phyloP scores from a whole-genome alignment of 768 basidiomycete genomes.

The Leccinum rimulosum region DNA sequence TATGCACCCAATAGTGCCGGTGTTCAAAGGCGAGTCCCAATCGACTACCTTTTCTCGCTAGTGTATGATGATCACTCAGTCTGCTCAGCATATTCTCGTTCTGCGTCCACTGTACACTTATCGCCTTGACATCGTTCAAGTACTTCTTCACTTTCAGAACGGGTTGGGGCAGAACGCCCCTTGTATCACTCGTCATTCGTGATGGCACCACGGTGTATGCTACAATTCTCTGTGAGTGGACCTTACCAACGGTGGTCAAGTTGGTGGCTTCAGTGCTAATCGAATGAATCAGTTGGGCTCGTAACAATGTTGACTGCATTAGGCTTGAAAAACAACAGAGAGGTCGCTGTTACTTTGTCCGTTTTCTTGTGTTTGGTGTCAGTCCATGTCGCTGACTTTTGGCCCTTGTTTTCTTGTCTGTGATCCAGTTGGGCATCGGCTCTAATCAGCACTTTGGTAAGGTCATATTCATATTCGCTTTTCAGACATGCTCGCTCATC shows the following conservation, averaged over 20 bases:
- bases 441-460: slow-evolving; percentile 14
- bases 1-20: neutral
- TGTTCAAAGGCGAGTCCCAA: slow-evolving; percentile 12
- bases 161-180: slow-evolving; percentile 19
- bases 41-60: neutral
- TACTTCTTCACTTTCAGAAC: slow-evolving; percentile 13
- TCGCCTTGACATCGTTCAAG: slow-evolving; percentile 19
- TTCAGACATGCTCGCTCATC: neutral
- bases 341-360: slow-evolving; percentile 8
- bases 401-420: neutral
- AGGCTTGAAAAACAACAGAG: neutral
- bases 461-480: neutral
- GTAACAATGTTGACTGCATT: neutral
- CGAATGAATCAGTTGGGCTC: neutral
- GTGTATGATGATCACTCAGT: neutral
- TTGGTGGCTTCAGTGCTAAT: neutral
- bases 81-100: slow-evolving; percentile 15
- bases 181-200: slow-evolving; percentile 22
- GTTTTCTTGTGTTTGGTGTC: neutral
- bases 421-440: slow-evolving; percentile 15
- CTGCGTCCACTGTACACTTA: slow-evolving; percentile 13
- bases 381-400: slow-evolving; percentile 3
- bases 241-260: neutral
- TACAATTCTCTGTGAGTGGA: slow-evolving; percentile 9
- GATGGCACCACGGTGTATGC: slow-evolving; percentile 13